phyloP scores from a whole-genome alignment of 805 yeast genomes.

The Wickerhamomyces sydowiorum region DNA sequence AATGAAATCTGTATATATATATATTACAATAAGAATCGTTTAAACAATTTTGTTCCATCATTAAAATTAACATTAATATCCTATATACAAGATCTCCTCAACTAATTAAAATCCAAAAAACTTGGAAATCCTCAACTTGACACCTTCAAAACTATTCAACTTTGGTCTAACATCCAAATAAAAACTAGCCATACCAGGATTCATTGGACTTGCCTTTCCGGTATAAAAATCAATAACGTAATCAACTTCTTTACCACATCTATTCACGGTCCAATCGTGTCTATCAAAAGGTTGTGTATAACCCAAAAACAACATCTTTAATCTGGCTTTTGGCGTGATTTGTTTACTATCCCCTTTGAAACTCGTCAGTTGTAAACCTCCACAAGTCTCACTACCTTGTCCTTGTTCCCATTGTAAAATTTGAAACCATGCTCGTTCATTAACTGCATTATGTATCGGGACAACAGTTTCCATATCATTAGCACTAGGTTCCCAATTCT shows the following conservation, averaged over 20 bases:
- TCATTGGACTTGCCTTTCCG: conserved; percentile 42
- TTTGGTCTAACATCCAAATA: conserved; percentile 91
- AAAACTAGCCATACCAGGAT: conserved; percentile 51
- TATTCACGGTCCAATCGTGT: conserved; percentile 87
- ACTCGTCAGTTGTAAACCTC: conserved; percentile 78
- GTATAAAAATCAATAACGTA: conserved; percentile 89
- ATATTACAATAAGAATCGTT: too few species aligned
- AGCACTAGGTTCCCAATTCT: conserved; percentile 79
- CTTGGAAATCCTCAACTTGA: conserved; percentile 57
- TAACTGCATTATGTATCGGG: conserved; percentile 90
- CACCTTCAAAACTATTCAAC: conserved; percentile 74
- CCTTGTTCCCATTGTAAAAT: conserved; percentile 76
- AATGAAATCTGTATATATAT: too few species aligned
- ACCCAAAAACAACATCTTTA: conserved; percentile 54
- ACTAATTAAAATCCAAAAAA: conserved; percentile 46
- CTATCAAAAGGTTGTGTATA: conserved; percentile 84
- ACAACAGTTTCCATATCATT: conserved; percentile 85
- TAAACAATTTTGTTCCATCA: too few species aligned
- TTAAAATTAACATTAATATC: too few species aligned
- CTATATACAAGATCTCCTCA: background rate
- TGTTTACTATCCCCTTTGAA: conserved; percentile 87
- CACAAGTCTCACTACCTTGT: conserved; percentile 58
- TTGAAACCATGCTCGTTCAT: conserved; percentile 88
- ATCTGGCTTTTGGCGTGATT: conserved; percentile 82
- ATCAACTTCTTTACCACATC: conserved; percentile 80